A percentile compares a stretch with the other conserved stretches of the same genome.
phyloP scores from a whole-genome alignment of 2,329 filamentous ascomycete genomes.

The Chrysoporthe puriensis region DNA sequence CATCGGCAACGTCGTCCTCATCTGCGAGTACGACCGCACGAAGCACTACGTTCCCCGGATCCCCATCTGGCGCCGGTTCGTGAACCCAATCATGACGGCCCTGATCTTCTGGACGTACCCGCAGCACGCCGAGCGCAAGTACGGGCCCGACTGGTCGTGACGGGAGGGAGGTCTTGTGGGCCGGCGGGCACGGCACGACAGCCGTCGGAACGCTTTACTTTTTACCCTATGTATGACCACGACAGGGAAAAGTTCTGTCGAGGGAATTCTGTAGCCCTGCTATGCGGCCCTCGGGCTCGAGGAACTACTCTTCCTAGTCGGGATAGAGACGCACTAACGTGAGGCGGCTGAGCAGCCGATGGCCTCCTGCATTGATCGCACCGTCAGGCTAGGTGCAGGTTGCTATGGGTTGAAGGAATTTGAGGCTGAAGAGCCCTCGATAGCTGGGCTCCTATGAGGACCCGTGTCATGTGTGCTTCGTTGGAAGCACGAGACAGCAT shows the following conservation, averaged over 20 bases:
- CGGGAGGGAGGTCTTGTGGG: no score
- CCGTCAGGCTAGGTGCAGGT: not conserved
- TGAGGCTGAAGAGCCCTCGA: not conserved
- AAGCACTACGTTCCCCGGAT: slow-evolving; percentile 40
- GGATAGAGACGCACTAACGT: not conserved
- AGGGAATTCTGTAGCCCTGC: no score
- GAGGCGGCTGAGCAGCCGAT: not conserved
- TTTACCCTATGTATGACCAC: no score
- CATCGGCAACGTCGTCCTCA: slow-evolving; percentile 43
- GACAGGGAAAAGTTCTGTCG: no score
- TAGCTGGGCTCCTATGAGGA: not conserved
- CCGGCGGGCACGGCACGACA: no score
- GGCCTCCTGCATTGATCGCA: not conserved
- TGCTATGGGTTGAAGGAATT: not conserved
- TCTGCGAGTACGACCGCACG: slow-evolving; percentile 45
- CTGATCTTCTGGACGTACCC: slow-evolving; percentile 49
- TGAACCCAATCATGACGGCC: slow-evolving; percentile 37
- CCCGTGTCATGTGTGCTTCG: no score
- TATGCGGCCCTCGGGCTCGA: not conserved
- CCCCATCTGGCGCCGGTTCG: slow-evolving; percentile 32
- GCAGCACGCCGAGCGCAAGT: slow-evolving; percentile 44
- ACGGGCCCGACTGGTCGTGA: slow-evolving; percentile 34
- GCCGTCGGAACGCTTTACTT: no score
- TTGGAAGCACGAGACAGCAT: no score
- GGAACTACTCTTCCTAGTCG: not conserved